Base-by-base conservation (phyloP, 2,329 filamentous ascomycete species). In the Thielaviopsis populi region DNA sequence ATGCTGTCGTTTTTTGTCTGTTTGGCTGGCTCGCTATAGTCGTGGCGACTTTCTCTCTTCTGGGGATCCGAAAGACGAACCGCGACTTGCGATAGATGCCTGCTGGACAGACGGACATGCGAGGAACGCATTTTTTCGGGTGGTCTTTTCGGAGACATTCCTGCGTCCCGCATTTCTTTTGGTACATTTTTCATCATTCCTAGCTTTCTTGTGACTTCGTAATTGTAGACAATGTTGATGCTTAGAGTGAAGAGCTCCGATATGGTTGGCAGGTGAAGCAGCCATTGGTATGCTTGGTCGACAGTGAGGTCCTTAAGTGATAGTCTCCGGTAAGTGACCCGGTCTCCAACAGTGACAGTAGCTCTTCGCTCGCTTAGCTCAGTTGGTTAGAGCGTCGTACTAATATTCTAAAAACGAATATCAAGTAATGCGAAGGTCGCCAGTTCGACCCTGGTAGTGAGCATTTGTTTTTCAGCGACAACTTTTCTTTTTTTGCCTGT, bases 321-420 rank as follows among this genome's bases (percentile, higher is more conserved):
- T 37, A 8, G 10, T 6, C 5, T 37, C 33, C 8, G 6, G 33
- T 37, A 37, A 10, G 8, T 10, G 4, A 8, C 10, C 33, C 3
- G 33, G 10, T 43, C 13, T 8, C n/a, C 42, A 54, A 54, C 17
- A 27, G 30, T 6, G 22, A 7, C 7, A 27, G 1, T 1, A 60
- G 62, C 54, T 63, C 63, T 65, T 68, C 59, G 67, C 63, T 65
- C 56, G 59, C 63, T 65, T 65, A 65, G 63, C 63, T 65, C 59
- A 65, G 63, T 65, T 65, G 63, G 63, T 65, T 65, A 61, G 63
- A 65, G 63, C 63, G 63, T 65, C 59, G 59, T 65, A 65, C 63
- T 65, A 65, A 65, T 65, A 65, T 65, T 58, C 48, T 11, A 58
- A 4, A 59, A 17, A 1, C 17, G 42, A 62, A 59, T 65, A 62